Evolutionary conservation across 1,139 yeast genomes (phyloP).

Genomic region (Taphrina sp.): DNA sequence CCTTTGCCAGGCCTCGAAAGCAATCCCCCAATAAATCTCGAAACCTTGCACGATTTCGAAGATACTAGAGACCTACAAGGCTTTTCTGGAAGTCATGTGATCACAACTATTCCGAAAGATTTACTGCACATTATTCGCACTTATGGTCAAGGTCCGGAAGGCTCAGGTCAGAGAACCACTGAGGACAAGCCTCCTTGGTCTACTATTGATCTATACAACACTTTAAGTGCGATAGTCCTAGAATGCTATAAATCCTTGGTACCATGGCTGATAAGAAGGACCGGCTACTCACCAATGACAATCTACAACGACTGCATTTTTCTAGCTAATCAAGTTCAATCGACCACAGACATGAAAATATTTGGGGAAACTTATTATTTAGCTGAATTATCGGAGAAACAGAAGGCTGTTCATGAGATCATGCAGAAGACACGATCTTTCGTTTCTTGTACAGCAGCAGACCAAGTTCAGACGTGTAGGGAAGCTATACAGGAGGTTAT

Average conservation of each 20-base stretch:
- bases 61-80: too few species aligned
- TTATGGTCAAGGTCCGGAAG: too few species aligned
- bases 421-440: conserved; percentile 6
- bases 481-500: conserved; percentile 9
- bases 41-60: too few species aligned
- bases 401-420: conserved; percentile 12
- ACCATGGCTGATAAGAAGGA: not conserved
- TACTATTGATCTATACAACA: too few species aligned
- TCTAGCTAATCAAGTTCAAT: not conserved
- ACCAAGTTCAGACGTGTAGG: conserved; percentile 1
- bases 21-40: too few species aligned
- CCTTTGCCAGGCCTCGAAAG: too few species aligned
- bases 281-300: conserved; percentile 24
- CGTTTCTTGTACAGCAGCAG: conserved; percentile 6
- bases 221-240: too few species aligned
- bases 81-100: too few species aligned
- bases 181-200: too few species aligned
- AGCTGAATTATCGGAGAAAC: conserved; percentile 14
- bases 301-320: conserved; percentile 25
- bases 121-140: too few species aligned
- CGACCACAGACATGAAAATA: not conserved
- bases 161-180: too few species aligned
- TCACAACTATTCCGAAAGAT: too few species aligned
- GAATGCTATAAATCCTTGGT: conserved; percentile 9
- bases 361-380: conserved; percentile 21